phyloP scores from a whole-genome alignment of 1,139 yeast genomes.

The Kodamaea anthophila region DNA sequence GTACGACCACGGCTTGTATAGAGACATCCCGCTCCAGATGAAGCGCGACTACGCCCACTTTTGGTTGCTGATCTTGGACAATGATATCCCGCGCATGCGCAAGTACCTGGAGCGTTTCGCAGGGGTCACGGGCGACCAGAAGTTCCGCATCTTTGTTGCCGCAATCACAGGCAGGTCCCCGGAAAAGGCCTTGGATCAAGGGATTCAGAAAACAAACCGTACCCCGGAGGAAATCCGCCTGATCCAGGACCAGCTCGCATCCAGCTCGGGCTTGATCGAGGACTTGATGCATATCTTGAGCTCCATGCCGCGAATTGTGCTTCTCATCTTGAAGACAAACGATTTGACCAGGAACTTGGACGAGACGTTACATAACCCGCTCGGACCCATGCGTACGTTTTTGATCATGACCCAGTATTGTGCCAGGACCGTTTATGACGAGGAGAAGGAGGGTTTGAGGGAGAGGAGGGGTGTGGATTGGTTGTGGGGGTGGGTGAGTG shows the following conservation, averaged over 20 bases:
- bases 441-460: conserved; percentile 42
- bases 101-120: conserved; percentile 74
- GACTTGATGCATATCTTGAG: conserved; percentile 78
- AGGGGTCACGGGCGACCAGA: conserved; percentile 64
- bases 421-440: conserved; percentile 71
- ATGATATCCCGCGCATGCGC: conserved; percentile 59
- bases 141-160: conserved; percentile 80
- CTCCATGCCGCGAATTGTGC: conserved; percentile 75
- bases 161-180: conserved; percentile 86
- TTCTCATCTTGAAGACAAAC: conserved; percentile 85
- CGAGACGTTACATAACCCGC: conserved; percentile 72
- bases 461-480: conserved; percentile 24
- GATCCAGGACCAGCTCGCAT: conserved; percentile 57
- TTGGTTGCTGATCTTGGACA: conserved; percentile 84
- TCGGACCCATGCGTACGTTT: conserved; percentile 86
- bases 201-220: conserved; percentile 47
- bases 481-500: conserved; percentile 23
- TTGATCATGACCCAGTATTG: conserved; percentile 87
- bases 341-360: conserved; percentile 87
- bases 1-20: conserved; percentile 91
- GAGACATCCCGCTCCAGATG: conserved; percentile 73
- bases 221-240: conserved; percentile 50
- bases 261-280: conserved; percentile 57
- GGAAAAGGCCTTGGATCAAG: conserved; percentile 38
- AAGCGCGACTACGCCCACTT: conserved; percentile 82